phyloP scores from a whole-genome alignment of 352 stramenopile species.

The Phytophthora crassamura region DNA sequence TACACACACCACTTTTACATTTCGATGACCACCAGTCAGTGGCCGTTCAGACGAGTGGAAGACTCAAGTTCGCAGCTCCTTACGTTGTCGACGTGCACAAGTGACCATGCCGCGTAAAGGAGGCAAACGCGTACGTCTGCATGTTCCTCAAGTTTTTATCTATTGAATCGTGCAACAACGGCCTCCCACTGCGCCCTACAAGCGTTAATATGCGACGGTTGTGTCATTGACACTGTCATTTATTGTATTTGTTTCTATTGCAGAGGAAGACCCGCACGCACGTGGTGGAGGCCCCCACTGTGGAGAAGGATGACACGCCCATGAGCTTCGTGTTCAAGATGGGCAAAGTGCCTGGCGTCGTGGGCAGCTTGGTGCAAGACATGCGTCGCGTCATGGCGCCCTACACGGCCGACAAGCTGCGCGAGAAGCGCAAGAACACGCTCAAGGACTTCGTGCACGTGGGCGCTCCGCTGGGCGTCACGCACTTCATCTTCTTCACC shows the following conservation, averaged over 20 bases:
- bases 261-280: conserved; percentile 89
- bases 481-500: conserved; percentile 97
- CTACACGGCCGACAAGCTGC: conserved; percentile 94
- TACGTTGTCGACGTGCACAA: conserved; percentile 1
- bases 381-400: conserved; percentile 95
- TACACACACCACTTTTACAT: too few relatives aligned
- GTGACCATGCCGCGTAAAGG: conserved; percentile 81
- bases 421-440: conserved; percentile 92
- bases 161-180: conserved; percentile 5
- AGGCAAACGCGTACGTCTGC: conserved; percentile 79
- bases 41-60: conserved; percentile 23
- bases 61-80: conserved; percentile 3
- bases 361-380: conserved; percentile 92
- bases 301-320: conserved; percentile 87
- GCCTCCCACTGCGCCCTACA: not conserved
- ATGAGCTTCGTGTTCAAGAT: conserved; percentile 94
- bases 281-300: conserved; percentile 61
- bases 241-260: conserved; percentile 2
- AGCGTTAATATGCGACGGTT: not conserved
- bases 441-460: conserved; percentile 94
- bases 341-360: conserved; percentile 78
- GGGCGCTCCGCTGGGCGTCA: conserved; percentile 93
- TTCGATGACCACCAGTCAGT: conserved; percentile 20
- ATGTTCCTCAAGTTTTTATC: not conserved
- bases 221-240: not conserved